phyloP scores from a whole-genome alignment of 2,329 filamentous ascomycete species.

The Ramularia endophylla region DNA sequence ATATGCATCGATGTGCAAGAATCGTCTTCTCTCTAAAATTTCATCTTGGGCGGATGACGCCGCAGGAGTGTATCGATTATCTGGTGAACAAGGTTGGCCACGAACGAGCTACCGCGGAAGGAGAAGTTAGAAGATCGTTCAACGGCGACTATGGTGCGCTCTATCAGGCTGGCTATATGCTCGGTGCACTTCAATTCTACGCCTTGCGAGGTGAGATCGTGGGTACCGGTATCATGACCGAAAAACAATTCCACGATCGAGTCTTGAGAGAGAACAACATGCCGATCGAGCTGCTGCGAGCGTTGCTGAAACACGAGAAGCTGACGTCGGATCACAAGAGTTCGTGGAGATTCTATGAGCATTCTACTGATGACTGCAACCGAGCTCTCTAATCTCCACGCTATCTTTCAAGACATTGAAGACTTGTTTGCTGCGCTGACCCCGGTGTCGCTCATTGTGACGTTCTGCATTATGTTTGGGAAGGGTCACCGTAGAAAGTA shows the following conservation, averaged over 20 bases:
- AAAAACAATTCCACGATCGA: slow-evolving; percentile 53
- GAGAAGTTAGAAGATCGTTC: slow-evolving; percentile 53
- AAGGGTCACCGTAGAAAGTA: no score
- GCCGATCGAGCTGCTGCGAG: slow-evolving; percentile 51
- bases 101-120: slow-evolving; percentile 54
- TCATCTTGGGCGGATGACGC: slow-evolving; percentile 50
- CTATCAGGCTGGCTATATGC: slow-evolving; percentile 56
- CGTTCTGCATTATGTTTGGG: no score
- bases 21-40: slow-evolving; percentile 55
- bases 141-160: slow-evolving; percentile 52
- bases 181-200: slow-evolving; percentile 54
- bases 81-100: slow-evolving; percentile 54
- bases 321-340: slow-evolving; percentile 24
- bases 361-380: no score
- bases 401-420: no score
- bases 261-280: slow-evolving; percentile 49
- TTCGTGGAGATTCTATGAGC: no score
- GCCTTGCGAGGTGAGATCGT: slow-evolving; percentile 47
- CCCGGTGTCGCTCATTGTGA: no score
- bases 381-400: no score
- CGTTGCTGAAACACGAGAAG: slow-evolving; percentile 40
- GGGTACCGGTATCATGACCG: slow-evolving; percentile 32
- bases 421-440: no score
- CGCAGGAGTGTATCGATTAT: slow-evolving; percentile 52
- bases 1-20: slow-evolving; percentile 56